A percentile compares a stretch with the other conserved stretches of the same genome.
These are phyloP conservation scores for Chaetomiaceae sp. DNA, from an alignment of 2,329 filamentous ascomycete genomes.

Conservation along the genomic window DNA sequence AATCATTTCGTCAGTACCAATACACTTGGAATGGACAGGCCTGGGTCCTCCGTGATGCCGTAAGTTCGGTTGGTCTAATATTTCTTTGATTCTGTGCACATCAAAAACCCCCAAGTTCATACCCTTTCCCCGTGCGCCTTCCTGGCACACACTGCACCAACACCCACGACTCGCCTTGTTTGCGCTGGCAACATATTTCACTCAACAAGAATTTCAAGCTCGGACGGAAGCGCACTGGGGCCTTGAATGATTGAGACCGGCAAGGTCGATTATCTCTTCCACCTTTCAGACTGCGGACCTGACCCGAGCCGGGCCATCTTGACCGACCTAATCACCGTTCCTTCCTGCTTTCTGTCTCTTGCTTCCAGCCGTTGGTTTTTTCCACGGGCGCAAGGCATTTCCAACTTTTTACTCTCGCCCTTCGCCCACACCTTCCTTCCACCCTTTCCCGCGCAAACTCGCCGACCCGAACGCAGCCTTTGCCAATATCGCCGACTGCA, in stretches of 20 bases:
- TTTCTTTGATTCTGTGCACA: neutral
- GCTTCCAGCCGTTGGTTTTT: no score
- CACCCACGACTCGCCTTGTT: neutral
- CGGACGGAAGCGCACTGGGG: neutral
- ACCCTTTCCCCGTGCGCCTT: neutral
- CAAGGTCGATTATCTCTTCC: neutral
- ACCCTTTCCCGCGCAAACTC: neutral
- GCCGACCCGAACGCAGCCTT: neutral
- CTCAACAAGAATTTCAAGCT: neutral
- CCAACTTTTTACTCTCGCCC: neutral
- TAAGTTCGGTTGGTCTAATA: constrained; percentile 27
- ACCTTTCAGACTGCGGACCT: neutral
- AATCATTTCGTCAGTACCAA: constrained; percentile 31
- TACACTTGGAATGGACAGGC: constrained; percentile 39
- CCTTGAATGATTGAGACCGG: neutral
- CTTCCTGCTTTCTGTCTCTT: constrained; percentile 1
- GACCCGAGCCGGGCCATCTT: neutral
- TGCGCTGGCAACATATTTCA: neutral
- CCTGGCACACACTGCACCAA: neutral
- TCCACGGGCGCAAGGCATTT: no score
- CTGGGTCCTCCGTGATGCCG: constrained; percentile 38
- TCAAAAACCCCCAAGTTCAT: neutral
- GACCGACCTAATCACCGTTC: neutral
- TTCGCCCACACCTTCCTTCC: neutral
- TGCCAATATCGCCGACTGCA: neutral